Conservation (phyloP, 2,329 filamentous ascomycete genomes). For the Akanthomyces uredinophilus region DNA sequence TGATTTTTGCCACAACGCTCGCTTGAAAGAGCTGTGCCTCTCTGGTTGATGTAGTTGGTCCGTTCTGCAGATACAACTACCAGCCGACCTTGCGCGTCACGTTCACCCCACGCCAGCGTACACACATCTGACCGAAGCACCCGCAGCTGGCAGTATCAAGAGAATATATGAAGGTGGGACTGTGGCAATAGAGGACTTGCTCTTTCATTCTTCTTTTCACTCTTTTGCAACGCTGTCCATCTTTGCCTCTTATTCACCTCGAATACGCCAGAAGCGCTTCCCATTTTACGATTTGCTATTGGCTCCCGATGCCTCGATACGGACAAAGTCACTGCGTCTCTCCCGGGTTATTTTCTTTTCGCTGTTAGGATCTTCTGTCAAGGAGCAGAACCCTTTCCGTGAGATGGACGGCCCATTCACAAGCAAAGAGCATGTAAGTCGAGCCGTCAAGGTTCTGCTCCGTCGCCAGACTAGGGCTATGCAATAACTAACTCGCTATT, state of each 20-base stretch:
- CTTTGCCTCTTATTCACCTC: background rate
- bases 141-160: background rate
- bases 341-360: slow-evolving; percentile 1
- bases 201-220: background rate
- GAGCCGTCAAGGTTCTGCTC: slow-evolving; percentile 7
- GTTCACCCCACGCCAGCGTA: background rate
- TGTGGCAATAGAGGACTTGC: background rate
- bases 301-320: slow-evolving; percentile 13
- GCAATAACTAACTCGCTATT: background rate
- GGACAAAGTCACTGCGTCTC: slow-evolving; percentile 2
- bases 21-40: background rate
- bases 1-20: background rate
- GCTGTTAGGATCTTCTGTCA: background rate
- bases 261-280: background rate
- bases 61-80: background rate
- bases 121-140: slow-evolving; percentile 1
- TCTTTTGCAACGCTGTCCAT: background rate
- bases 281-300: background rate
- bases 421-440: slow-evolving; percentile 47
- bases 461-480: background rate
- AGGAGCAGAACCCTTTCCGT: background rate
- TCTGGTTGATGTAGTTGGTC: background rate
- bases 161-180: background rate
- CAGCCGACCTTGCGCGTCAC: background rate
- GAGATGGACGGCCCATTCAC: slow-evolving; percentile 31